A percentile compares a stretch with the other conserved stretches of the same genome.
phyloP scores from a whole-genome alignment of 352 stramenopile genomes.

The Detonula confervacea region DNA sequence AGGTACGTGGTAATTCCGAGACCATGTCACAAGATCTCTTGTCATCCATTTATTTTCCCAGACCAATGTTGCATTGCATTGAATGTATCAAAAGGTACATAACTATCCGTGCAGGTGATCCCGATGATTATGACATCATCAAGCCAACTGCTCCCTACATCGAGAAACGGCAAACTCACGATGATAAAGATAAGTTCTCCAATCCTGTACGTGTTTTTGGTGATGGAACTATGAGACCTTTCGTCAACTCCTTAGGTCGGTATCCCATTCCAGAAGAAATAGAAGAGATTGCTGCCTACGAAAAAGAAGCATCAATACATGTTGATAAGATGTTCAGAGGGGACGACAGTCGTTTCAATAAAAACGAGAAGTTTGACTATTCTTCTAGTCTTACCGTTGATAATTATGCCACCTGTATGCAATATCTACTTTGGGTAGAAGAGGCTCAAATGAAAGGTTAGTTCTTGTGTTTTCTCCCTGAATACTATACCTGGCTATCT shows the following conservation, averaged over 20 bases:
- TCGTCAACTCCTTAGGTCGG: conserved; percentile 1
- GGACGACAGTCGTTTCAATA: background rate
- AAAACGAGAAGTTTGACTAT: conserved; percentile 28
- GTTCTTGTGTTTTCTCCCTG: conserved; percentile 2
- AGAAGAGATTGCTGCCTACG: background rate
- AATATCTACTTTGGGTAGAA: conserved; percentile 56
- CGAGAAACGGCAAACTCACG: conserved; percentile 10
- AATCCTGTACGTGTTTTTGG: conserved; percentile 14
- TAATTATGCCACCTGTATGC: conserved; percentile 59
- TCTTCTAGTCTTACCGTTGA: conserved; percentile 22
- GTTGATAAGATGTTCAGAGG: conserved; percentile 27
- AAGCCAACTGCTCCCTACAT: conserved; percentile 43
- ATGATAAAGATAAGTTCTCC: conserved; percentile 31
- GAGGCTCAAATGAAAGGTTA: conserved; percentile 60
- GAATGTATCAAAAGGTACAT: too few species aligned
- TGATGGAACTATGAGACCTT: background rate
- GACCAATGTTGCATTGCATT: too few species aligned
- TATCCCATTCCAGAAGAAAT: conserved; percentile 26
- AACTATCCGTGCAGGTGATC: conserved; percentile 35
- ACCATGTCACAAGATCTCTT: too few species aligned
- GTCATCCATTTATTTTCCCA: too few species aligned
- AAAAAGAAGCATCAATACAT: background rate
- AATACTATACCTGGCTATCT: too few species aligned
- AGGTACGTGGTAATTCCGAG: too few species aligned
- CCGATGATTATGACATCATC: conserved; percentile 44